Evolutionary conservation across 2,329 filamentous ascomycete species (phyloP).

Genomic region (Clarireedia hainanense): DNA sequence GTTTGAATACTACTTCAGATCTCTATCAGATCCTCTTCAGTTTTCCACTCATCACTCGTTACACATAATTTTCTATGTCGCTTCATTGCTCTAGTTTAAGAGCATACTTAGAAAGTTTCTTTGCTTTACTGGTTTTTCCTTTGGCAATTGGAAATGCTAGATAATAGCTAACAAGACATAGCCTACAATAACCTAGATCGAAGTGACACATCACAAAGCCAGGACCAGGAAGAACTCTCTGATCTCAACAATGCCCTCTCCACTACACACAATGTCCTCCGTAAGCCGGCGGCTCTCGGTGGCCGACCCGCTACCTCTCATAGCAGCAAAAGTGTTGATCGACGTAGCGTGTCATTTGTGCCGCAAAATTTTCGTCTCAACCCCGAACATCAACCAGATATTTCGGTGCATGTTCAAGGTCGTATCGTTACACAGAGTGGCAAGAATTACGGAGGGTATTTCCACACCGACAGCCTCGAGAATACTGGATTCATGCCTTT

Average conservation of each 20-base stretch:
- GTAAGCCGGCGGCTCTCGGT: not conserved
- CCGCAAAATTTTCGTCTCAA: not conserved
- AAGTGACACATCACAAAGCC: not conserved
- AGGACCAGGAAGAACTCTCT: not conserved
- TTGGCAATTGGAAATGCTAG: not conserved
- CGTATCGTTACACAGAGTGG: conserved; percentile 4
- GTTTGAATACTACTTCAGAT: no score
- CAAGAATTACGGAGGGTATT: not conserved
- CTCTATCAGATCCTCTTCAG: no score
- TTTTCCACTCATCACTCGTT: no score
- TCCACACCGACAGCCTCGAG: not conserved
- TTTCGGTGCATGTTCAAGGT: not conserved
- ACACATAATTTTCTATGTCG: no score
- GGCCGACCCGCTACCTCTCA: not conserved
- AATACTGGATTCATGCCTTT: not conserved
- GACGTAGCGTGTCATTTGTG: not conserved
- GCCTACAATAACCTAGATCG: not conserved
- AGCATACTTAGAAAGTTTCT: not conserved
- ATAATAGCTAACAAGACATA: not conserved
- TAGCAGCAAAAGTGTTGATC: not conserved
- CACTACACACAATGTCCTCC: not conserved
- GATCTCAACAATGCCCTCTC: not conserved
- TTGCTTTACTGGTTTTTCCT: not conserved
- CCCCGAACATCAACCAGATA: not conserved
- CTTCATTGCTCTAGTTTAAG: no score